Conservation (phyloP, 768 basidiomycete genomes). For the Lyophyllum semitale region DNA sequence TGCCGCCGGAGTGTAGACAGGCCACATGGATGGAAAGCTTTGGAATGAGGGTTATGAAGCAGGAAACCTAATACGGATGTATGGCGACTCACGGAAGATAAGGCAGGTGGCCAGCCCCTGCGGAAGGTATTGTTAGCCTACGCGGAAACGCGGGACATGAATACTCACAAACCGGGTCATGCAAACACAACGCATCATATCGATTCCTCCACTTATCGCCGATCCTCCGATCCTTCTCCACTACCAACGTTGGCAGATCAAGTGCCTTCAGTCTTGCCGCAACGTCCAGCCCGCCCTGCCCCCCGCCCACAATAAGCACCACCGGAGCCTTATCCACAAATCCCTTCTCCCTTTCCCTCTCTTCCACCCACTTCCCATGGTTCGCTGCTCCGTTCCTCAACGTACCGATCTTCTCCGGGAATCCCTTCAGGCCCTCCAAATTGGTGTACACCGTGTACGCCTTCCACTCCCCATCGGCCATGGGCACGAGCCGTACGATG, state of each 20-base stretch:
- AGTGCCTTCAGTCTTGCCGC: slow-evolving; percentile 60
- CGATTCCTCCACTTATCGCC: slow-evolving; percentile 70
- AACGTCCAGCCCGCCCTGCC: slow-evolving; percentile 65
- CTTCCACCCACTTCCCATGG: slow-evolving; percentile 58
- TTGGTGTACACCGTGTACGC: slow-evolving; percentile 62
- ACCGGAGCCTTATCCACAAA: slow-evolving; percentile 42
- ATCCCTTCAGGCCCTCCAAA: slow-evolving; percentile 54
- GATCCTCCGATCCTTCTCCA: slow-evolving; percentile 62
- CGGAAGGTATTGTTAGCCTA: background rate
- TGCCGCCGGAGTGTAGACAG: slow-evolving; percentile 55
- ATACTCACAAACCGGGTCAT: slow-evolving; percentile 66
- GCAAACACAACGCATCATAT: slow-evolving; percentile 67
- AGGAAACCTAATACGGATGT: background rate
- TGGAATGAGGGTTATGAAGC: background rate
- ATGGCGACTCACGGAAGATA: slow-evolving; percentile 52
- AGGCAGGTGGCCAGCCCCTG: slow-evolving; percentile 59
- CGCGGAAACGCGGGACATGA: slow-evolving; percentile 2
- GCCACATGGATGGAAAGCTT: slow-evolving; percentile 64
- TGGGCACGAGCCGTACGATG: slow-evolving; percentile 55
- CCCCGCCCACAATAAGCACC: slow-evolving; percentile 65
- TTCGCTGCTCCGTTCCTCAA: slow-evolving; percentile 42
- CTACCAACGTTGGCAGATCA: slow-evolving; percentile 48
- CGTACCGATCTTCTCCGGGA: slow-evolving; percentile 51
- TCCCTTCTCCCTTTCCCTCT: slow-evolving; percentile 40
- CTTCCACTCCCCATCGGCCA: slow-evolving; percentile 49